Base-by-base conservation (phyloP, 805 yeast species). In the Sugiyamaella boreocaroliniensis region DNA sequence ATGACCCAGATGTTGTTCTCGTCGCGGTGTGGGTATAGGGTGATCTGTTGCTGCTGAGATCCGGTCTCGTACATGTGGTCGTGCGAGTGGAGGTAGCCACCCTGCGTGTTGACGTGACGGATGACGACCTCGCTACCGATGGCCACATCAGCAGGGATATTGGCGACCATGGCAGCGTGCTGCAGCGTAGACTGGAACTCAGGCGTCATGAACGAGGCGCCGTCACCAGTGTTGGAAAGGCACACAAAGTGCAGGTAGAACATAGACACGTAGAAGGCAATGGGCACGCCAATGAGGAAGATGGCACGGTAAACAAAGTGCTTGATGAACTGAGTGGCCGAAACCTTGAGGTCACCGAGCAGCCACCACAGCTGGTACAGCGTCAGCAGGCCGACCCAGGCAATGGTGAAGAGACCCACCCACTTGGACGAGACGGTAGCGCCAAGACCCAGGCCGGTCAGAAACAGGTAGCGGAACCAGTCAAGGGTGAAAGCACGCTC, bases 31-130 rank as follows among this genome's bases (percentile, higher is more conserved):
- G 80, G 80, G 56, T 83, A 81, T 48, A 87, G 72, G 0, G 96
- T 80, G 19, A 92, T 88, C 67, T 87, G 92, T 67, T 89, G 96
- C 63, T 84, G 83, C 19, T 76, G 68, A 1, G 89, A 76, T 0
- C 92, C 95, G 1, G 78, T 68, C 48, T 79, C 78, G 67, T 86
- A 89, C 4, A 72, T 67, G 60, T 71, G 75, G 43, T 77, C 71
- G 66, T 88, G 92, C 1, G 96, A 86, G 67, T 89, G 95, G 56
- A 92, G 71, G 65, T 88, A 92, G 1, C 83, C 83, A 18, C 93
- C 95, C 50, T 81, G 64, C 1, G 87, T 80, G 51, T 79, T 76
- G 26, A 70, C 64, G 66, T 92, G 96, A 57, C 92, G 83, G 32
- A 92, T 58, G 16, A 86, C 78, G 20, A 92, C 75, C 0, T 79